Evolutionary conservation across 164 flowering plant species (phyloP), one percentile per base, ranked within the genome.

Genomic region (Paratinospora sagittata): DNA sequence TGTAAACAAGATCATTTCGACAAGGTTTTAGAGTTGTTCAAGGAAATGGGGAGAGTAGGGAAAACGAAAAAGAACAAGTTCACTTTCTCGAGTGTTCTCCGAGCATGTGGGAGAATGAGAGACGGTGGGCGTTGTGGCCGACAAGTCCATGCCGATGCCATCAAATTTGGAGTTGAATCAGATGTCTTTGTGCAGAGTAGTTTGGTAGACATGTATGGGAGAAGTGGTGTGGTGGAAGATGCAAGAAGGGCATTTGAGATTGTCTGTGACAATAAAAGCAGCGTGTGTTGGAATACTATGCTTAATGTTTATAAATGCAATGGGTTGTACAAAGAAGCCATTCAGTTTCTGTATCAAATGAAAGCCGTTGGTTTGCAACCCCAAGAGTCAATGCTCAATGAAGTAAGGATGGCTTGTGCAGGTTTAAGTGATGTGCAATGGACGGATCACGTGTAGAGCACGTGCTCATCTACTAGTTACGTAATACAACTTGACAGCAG

Each of bases 161-260:
- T 88, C 64, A 88, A 87, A 77, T 76, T 80, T 60, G 91, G 90
- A 30, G 39, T 84, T 17, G 85, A 75, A 37, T 70, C 73, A 0
- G 72, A 85, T 75, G 37, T 47, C 12, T 84, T 72, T 47, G 86
- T 90, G 61, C 85, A 78, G 77, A 80, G 85, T 61, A 82, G 85
- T 52, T 77, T 89, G 81, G 72, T 90, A 26, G 82, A 80, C 74
- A 87, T 90, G 90, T 90, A 90, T 74, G 85, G 84, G 12, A 86
- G 81, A 75, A 72, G 70, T 57, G 88, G 90, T 66, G 41, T 79
- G 9, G 55, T 88, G 30, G 62, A 27, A 21, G 88, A 87, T 70
- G 92, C 92, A 21, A 74, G 76, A 67, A 79, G 65, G 71, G 81
- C 74, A 62, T 83, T 86, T 72, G 81, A 81, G 43, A 61, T 67